Evolutionary conservation across 2,329 filamentous ascomycete species (phyloP), one percentile per base, ranked within the genome.

Genomic region (Botrytis squamosa): DNA sequence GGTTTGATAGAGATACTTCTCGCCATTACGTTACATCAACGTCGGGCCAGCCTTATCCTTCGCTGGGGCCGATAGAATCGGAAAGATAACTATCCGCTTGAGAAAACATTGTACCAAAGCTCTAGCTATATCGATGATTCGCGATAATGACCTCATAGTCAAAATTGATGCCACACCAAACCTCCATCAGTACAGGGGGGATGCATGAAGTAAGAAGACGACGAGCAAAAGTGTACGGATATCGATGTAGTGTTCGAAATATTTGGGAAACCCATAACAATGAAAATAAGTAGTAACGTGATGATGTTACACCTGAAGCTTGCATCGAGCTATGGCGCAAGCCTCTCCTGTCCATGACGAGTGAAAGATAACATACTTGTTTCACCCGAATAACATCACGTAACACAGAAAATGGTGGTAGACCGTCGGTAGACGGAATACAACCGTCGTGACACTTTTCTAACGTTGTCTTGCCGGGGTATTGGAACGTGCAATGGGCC

Each of bases 21-120:
- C 29, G 2, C 46, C 16, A 66, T 46, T 52, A 40, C 14, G 64
- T 38, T 52, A 67, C 46, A 10, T 52, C 33, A 25, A 9, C 25
- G 64, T 40, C 44, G 64, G 64, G 64, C 33, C 64, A 67, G 64
- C 29, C 46, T 67, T 40, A 67, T 67, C 64, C 64, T 52, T 40
- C 46, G 33, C 64, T 52, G 9, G 3, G 40, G 16, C 25, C 12
- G 46, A 25, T 22, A 67, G 33, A 67, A 52, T 52, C 64, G 64
- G 64, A n/a, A 67, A 67, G 46, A 66, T 52, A 18, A 12, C 44
- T 33, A 67, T 67, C 64, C 44, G 64, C 64, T 25, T 52, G 44
- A 14, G 8, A 52, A 38, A 38, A n/a, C 22, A n/a, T 38, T 10
- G 64, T 55, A 67, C 64, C 22, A 52, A 38, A 52, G 64, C 44